Evolutionary conservation across 495 filamentous ascomycete genomes (phyloP).

Genomic region (Chaetomidium leptoderma): DNA sequence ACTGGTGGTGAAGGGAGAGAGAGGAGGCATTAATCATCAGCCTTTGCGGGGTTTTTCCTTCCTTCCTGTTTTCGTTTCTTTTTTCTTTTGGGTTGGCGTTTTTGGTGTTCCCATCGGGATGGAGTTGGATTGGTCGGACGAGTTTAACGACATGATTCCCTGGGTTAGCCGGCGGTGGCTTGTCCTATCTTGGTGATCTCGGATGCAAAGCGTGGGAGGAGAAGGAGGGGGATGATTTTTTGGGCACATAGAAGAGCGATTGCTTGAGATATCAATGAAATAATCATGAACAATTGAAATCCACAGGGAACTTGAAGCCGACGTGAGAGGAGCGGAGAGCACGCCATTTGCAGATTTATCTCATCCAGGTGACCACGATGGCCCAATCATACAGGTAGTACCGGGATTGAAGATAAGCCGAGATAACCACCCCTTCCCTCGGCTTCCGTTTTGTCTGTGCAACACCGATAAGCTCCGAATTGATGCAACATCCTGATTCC

Average conservation of each 20-base stretch:
- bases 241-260: conserved; percentile 7
- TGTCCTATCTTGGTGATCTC: background rate
- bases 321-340: background rate
- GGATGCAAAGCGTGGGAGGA: background rate
- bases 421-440: background rate
- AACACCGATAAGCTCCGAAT: background rate
- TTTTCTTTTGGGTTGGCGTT: conserved; percentile 7
- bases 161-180: conserved; percentile 8
- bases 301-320: too few relatives aligned
- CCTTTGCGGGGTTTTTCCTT: conserved; percentile 1
- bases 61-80: background rate
- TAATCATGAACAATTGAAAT: background rate
- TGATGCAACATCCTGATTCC: too few relatives aligned
- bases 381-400: background rate
- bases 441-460: background rate
- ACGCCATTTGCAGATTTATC: background rate
- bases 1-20: conserved; percentile 67
- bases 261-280: conserved; percentile 10
- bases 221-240: background rate
- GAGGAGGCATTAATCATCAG: background rate
- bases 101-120: conserved; percentile 2
- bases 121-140: conserved; percentile 18
- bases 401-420: background rate
- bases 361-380: background rate
- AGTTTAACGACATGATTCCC: conserved; percentile 15